Base-by-base conservation (phyloP, 805 yeast species). In the Schizosaccharomyces osmophilus region DNA sequence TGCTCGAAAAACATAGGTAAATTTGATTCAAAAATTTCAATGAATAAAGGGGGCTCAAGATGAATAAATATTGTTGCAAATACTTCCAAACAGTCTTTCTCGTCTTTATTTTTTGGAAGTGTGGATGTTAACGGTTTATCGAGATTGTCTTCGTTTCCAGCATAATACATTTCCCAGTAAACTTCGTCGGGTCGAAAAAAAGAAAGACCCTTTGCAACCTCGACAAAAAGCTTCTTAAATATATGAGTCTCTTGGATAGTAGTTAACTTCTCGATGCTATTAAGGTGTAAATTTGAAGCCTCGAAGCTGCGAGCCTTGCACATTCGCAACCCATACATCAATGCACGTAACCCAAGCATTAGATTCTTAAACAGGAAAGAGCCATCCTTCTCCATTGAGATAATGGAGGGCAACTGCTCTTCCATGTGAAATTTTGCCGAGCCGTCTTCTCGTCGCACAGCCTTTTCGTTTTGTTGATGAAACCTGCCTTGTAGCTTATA, bases 21-120 rank as follows among this genome's bases (percentile, higher is more conserved):
- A 70, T 93, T 95, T 1, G 82, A 77, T 64, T 82, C 87, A 9
- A 88, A 82, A 64, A 93, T 84, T 72, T 93, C 98, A 69, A 87
- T 89, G 72, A 94, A 94, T 0, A 97, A 85, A 0, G 97, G 88
- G 24, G 95, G 89, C 68, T 94, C 99, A 62, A 94, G 79, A 69
- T 87, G 95, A 66, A 88, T 86, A 71, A 87, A 93, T 67, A 93
- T 86, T 1, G 95, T 84, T 0, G 96, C 96, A 69, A 93, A 81
- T 2, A 88, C 83, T 68, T 94, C 98, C 95, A 93, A 88, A 63
- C 89, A 74, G 67, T 93, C 98, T 66, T 89, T 87, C 63, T 89
- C 96, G 68, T 90, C 97, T 66, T 87, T 66, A 4, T 71, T 70
- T 11, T 69, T 63, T 3, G 71, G 64, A 19, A 59, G 59, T 17